Evolutionary conservation across 2,329 filamentous ascomycete genomes (phyloP).

Genomic region (Sporothrix protearum): DNA sequence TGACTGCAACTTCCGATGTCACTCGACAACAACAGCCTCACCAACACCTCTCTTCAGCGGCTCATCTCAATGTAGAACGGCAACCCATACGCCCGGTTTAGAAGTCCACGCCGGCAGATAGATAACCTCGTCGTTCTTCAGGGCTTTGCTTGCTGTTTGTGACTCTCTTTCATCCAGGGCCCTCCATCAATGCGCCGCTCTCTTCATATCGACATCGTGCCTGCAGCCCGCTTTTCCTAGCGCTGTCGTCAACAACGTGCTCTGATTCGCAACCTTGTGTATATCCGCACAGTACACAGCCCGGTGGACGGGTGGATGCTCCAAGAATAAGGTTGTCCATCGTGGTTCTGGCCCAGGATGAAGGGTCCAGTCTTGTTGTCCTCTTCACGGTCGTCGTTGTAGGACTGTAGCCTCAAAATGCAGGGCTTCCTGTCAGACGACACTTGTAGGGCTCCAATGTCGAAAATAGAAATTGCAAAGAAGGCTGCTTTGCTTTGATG

Average conservation of each 20-base stretch:
- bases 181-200: neutral
- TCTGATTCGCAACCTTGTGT: neutral
- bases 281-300: neutral
- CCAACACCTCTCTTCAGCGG: neutral
- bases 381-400: neutral
- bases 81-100: constrained; percentile 1
- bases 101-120: neutral
- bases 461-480: no score
- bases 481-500: neutral
- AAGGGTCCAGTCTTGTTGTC: neutral
- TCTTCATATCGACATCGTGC: neutral
- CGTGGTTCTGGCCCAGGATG: neutral
- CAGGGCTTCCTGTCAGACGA: neutral
- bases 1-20: neutral
- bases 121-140: no score
- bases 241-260: neutral
- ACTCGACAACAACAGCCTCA: neutral
- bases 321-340: neutral
- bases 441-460: constrained; percentile 1
- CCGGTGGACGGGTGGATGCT: neutral
- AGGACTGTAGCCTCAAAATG: neutral
- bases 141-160: neutral
- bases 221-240: neutral
- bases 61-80: constrained; percentile 5
- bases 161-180: no score